These are phyloP conservation scores for Oryza nivara DNA, from an alignment of 176 grass and related monocot genomes.

Conservation along the genomic window DNA sequence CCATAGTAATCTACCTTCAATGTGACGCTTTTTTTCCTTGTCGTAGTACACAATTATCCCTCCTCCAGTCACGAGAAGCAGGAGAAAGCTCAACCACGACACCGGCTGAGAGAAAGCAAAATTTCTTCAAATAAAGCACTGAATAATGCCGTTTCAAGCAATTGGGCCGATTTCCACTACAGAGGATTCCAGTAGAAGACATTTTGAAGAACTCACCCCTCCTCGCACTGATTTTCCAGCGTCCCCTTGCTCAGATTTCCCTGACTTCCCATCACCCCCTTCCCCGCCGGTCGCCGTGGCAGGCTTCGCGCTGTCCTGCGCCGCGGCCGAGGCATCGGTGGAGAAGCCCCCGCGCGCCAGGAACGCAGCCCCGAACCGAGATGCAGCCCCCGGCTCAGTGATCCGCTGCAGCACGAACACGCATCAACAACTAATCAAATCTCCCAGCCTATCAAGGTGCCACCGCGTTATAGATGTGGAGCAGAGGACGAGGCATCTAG, in stretches of 20 bases:
- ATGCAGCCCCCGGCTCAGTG: background rate
- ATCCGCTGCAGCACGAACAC: background rate
- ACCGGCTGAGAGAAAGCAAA: conserved; percentile 67
- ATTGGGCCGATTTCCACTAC: background rate
- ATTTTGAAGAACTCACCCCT: conserved; percentile 48
- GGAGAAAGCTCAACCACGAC: conserved; percentile 84
- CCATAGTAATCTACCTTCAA: conserved; percentile 86
- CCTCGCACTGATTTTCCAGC: conserved; percentile 52
- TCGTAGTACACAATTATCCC: conserved; percentile 83
- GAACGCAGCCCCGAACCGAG: conserved; percentile 21
- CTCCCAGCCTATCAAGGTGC: background rate
- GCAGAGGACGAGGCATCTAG: background rate
- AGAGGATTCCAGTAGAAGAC: background rate
- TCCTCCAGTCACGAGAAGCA: conserved; percentile 85
- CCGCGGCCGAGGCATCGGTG: background rate
- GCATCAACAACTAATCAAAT: background rate
- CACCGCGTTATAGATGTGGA: background rate
- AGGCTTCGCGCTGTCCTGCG: conserved; percentile 26
- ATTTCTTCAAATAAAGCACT: background rate
- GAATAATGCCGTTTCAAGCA: background rate
- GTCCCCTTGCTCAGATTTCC: conserved; percentile 43
- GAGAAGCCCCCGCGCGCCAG: conserved; percentile 17
- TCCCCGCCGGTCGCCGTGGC: background rate
- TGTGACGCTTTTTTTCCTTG: conserved; percentile 84
- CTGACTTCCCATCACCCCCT: conserved; percentile 13